Percentiles rank a stretch among this genome's conserved stretches.
phyloP scores from a whole-genome alignment of 2,329 filamentous ascomycete species.

The Cylindrodendrum hubeiense region DNA sequence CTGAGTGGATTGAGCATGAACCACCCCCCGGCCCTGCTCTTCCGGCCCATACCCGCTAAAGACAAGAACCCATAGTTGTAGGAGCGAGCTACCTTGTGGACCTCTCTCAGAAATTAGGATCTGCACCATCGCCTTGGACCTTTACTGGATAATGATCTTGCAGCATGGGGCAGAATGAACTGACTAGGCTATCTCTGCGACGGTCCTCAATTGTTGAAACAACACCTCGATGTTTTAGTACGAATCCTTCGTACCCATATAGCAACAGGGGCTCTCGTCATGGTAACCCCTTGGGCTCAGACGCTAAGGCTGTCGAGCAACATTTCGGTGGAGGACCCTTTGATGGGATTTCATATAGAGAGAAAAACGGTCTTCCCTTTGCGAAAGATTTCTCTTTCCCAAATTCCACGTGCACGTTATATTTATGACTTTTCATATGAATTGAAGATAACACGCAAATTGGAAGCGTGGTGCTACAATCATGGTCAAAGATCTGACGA shows the following conservation, averaged over 20 bases:
- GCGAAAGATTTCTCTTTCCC: neutral
- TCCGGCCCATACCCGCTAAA: neutral
- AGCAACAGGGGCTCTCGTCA: neutral
- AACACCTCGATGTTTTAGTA: neutral
- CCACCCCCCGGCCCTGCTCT: neutral
- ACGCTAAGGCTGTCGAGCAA: neutral
- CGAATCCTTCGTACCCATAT: neutral
- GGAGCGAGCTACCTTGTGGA: neutral
- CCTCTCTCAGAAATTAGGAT: neutral
- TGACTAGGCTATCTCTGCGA: neutral
- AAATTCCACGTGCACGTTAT: neutral
- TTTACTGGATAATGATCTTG: neutral
- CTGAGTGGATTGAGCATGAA: neutral
- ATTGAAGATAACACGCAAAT: neutral
- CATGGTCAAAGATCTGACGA: conserved; percentile 32
- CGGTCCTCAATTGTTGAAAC: neutral
- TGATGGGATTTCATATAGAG: neutral
- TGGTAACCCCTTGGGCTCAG: neutral
- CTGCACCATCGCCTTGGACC: neutral
- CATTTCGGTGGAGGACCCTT: neutral
- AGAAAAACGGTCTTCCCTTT: neutral
- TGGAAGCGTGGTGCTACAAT: neutral
- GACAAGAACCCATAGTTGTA: neutral
- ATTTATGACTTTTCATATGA: neutral
- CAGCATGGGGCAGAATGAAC: neutral